Base-by-base conservation (phyloP, 2,329 filamentous ascomycete species). In the Fonsecaea pedrosoi region DNA sequence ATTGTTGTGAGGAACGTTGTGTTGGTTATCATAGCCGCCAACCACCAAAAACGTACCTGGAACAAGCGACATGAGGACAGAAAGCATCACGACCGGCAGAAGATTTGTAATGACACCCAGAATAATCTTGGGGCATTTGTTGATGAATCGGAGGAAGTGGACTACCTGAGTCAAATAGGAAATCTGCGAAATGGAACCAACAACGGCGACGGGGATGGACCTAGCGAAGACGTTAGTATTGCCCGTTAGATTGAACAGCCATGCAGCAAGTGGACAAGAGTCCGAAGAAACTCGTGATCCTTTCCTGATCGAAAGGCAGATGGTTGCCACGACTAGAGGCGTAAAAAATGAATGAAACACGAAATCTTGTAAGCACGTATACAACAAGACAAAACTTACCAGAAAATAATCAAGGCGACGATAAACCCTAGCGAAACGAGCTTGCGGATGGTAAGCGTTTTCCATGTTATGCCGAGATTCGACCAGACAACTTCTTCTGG, bases 401-500 rank as follows among this genome's bases (percentile, higher is more conserved):
- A 99, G 82, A 98, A 98, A 71, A 97, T 84, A 75, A 98, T 90
- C 64, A 96, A 81, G 1, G 85, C 90, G 8, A 86, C 80, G 63
- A 98, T 89, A 60, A 96, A 89, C n/a, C 82, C 87, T 58, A 90
- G 79, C 2, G 92, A 87, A 64, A 84, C 82, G 73, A 90, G 86
- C 73, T 90, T 84, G 67, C 92, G 89, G 69, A 96, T 75, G 62
- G 96, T 85, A 70, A 89, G 85, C 79, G 96, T 90, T 91, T 91
- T 93, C 94, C 93, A 94, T 21, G 89, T 88, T 74, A 98, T 90
- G 40, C 87, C 86, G 54, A 99, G 82, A 64, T 94, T 92, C 40
- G 84, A 86, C 95, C 95, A 99, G 73, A 98, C 89, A 30, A 99
- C 84, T 75, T 97, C 93, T 21, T 83, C 82, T 0, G 94, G 94